A percentile compares a stretch with the other conserved stretches of the same genome.
These are phyloP conservation scores for Candida jianshihensis DNA, from an alignment of 805 yeast species.

Conservation along the genomic window DNA sequence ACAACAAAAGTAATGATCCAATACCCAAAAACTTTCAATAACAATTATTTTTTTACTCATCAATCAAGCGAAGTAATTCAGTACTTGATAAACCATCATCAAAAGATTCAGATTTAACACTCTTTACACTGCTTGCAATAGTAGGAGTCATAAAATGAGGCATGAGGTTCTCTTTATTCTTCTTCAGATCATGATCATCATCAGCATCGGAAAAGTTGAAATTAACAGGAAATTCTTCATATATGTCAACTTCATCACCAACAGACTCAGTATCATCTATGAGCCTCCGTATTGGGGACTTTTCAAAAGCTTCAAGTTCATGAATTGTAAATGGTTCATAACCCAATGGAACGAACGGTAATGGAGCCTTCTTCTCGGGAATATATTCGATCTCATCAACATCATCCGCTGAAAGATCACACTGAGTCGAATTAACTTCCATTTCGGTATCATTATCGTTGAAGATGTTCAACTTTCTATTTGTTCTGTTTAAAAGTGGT, in stretches of 20 bases:
- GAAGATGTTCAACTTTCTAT: conserved; percentile 26
- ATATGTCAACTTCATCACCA: conserved; percentile 4
- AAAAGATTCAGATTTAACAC: conserved; percentile 5
- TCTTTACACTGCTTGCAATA: conserved; percentile 15
- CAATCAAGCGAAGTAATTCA: conserved; percentile 18
- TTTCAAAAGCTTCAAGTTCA: conserved; percentile 23
- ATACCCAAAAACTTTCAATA: neutral
- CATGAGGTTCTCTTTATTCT: neutral
- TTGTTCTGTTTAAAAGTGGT: conserved; percentile 11
- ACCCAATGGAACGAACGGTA: conserved; percentile 39
- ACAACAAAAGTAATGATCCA: neutral
- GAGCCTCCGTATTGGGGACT: conserved; percentile 15
- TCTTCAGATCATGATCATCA: conserved; percentile 16
- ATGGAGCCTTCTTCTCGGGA: conserved; percentile 31
- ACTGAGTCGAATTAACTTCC: conserved; percentile 3
- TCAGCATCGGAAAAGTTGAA: conserved; percentile 24
- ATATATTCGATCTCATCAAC: conserved; percentile 43
- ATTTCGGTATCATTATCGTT: conserved; percentile 20
- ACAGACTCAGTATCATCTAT: conserved; percentile 4
- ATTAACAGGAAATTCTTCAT: conserved; percentile 16
- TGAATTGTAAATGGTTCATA: conserved; percentile 32
- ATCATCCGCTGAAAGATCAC: conserved; percentile 16
- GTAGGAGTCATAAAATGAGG: conserved; percentile 24
- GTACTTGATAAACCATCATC: conserved; percentile 16
- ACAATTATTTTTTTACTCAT: conserved; percentile 3